Percentiles rank a stretch among this genome's conserved stretches.
These are phyloP conservation scores for Schizopora paradoxa DNA, from an alignment of 1,284 basidiomycete genomes.

Conservation along the genomic window DNA sequence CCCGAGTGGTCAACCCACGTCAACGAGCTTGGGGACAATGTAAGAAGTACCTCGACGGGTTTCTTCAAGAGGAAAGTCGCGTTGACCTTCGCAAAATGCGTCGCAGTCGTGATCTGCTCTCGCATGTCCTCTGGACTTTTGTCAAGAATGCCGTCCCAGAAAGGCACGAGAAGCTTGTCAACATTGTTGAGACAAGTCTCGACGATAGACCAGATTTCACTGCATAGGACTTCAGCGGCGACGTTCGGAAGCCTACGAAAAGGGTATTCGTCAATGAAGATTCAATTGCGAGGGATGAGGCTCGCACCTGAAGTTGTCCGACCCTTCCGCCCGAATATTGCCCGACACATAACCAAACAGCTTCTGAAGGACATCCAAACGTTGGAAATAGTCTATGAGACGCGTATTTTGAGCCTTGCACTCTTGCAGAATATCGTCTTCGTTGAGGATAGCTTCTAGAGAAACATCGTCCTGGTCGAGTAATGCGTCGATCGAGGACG, in stretches of 20 bases:
- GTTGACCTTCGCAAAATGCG: constrained; percentile 86
- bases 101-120: constrained; percentile 69
- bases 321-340: constrained; percentile 74
- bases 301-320: constrained; percentile 71
- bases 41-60: constrained; percentile 69
- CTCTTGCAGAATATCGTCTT: constrained; percentile 91
- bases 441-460: constrained; percentile 89
- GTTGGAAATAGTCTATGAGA: constrained; percentile 80
- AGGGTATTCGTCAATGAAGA: too few species aligned
- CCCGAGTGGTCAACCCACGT: constrained; percentile 26
- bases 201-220: constrained; percentile 92
- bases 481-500: constrained; percentile 75
- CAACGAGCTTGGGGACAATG: constrained; percentile 22
- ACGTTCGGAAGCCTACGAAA: constrained; percentile 82
- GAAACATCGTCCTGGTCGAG: constrained; percentile 80
- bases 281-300: neutral
- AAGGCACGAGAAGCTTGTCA: constrained; percentile 69
- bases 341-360: constrained; percentile 83
- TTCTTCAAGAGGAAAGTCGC: constrained; percentile 83
- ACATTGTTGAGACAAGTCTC: constrained; percentile 80
- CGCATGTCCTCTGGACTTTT: constrained; percentile 74
- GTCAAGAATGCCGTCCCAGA: constrained; percentile 92
- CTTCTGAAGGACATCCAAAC: constrained; percentile 74
- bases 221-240: constrained; percentile 93
- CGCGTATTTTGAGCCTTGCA: constrained; percentile 93